A percentile compares a stretch with the other conserved stretches of the same genome.
phyloP scores from a whole-genome alignment of 495 filamentous ascomycete genomes.

The Chaetomium tenue region DNA sequence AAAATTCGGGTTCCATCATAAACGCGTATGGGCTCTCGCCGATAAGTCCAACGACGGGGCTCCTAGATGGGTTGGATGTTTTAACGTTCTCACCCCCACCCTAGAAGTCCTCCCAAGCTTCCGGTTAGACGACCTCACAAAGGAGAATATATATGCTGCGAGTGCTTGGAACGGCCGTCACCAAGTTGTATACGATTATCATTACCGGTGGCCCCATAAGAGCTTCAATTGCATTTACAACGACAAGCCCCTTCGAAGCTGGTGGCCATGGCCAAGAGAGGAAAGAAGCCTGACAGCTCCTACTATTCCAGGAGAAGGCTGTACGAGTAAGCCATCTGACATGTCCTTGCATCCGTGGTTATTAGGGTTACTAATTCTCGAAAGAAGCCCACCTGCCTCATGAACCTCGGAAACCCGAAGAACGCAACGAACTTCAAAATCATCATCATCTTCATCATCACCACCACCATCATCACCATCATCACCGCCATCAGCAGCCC shows the following conservation, averaged over 20 bases:
- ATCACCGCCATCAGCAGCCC: too few relatives aligned
- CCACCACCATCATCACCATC: too few relatives aligned
- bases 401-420: too few relatives aligned
- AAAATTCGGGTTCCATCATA: neutral
- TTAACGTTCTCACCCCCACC: neutral
- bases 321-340: too few relatives aligned
- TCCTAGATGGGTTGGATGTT: neutral
- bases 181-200: neutral
- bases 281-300: neutral
- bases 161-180: neutral
- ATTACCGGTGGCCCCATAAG: neutral
- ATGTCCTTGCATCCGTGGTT: too few relatives aligned
- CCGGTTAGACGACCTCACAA: neutral
- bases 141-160: neutral
- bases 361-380: too few relatives aligned
- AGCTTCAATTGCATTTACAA: constrained; percentile 5
- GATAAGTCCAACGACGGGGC: neutral
- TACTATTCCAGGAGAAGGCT: too few relatives aligned
- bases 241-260: neutral
- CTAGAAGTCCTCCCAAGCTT: neutral
- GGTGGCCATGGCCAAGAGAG: constrained; percentile 11
- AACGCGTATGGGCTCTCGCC: neutral
- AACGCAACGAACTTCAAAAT: too few relatives aligned
- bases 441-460: too few relatives aligned
- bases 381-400: too few relatives aligned